Base-by-base conservation (phyloP, 2,329 filamentous ascomycete species). In the Boeremia lycopersici region DNA sequence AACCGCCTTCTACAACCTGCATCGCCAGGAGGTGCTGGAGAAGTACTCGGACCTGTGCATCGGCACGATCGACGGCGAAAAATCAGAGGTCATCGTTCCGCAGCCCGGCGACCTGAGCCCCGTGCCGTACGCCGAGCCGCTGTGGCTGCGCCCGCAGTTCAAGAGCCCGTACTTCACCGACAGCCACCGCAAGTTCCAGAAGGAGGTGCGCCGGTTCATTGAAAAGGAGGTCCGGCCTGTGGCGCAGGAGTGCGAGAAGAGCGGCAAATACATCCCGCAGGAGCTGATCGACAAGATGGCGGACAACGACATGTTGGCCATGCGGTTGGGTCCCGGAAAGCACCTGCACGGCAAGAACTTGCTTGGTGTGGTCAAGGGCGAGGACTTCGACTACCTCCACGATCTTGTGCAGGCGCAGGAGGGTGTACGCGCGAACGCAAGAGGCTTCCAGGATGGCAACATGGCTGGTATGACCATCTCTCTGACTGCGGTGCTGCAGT, bases 381-480 rank as follows among this genome's bases (percentile, higher is more conserved):
- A 91, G 74, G 88, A 93, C 59, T 96, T 93, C 65, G 90, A 96
- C 74, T 93, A 92, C 75, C 90, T 96, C 76, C 90, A 95, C 74
- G 91, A 95, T 72, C 73, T 95, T 71, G 85, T 96, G 61, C 79
- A 89, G 47, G 78, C 81, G 8, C 91, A 96, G 76, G 91, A 96
- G 76, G 77, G 90, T 62, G 81, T 83, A 1, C 82, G 91, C 29
- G 79, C 84, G 6, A 90, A 89, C 72, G 86, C 89, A 26, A 80
- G 90, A 65, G 91, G 91, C 1, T 96, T 95, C 77, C 87, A 91
- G 73, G 91, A 96, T 72, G 91, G 90, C 3, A 93, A 91, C 76
- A 86, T 96, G 84, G 88, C 90, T 2, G 91, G 91, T 47, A 91
- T 96, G 89, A 87, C 87, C 26, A 96, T 96, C 62, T 86, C 86